A percentile compares a stretch with the other conserved stretches of the same genome.
Conservation (phyloP, 169 alveolate genomes). For the Cyclospora cayetanensis region DNA sequence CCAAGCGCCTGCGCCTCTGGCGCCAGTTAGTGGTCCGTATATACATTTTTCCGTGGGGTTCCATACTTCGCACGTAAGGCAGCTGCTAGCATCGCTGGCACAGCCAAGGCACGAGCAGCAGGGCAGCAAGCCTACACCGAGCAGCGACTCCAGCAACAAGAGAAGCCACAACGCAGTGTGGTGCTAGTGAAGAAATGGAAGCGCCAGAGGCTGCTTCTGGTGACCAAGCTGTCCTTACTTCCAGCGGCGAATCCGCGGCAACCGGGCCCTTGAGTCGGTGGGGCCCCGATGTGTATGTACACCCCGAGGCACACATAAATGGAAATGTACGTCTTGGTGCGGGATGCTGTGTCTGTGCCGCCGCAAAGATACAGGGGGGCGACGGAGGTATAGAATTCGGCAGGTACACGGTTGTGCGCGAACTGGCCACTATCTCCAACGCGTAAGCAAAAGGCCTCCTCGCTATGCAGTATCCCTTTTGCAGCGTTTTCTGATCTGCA, state of each 20-base stretch:
- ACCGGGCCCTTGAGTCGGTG: neutral
- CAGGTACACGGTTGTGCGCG: neutral
- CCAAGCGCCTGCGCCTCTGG: too few relatives aligned
- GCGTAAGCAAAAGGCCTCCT: too few relatives aligned
- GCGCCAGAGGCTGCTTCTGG: neutral
- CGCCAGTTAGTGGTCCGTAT: too few relatives aligned
- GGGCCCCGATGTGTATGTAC: constrained; percentile 13
- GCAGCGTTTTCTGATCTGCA: too few relatives aligned
- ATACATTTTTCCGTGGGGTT: too few relatives aligned
- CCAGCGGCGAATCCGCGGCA: neutral
- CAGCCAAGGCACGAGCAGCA: neutral
- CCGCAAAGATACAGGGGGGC: neutral
- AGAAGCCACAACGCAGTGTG: neutral
- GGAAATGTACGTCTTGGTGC: neutral
- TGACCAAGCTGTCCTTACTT: neutral
- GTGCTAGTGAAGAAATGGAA: neutral
- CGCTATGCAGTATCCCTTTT: too few relatives aligned
- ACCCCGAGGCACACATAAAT: neutral
- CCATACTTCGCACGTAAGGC: neutral
- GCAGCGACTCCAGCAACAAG: neutral
- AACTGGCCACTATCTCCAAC: neutral
- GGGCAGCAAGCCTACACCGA: neutral
- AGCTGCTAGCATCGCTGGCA: neutral
- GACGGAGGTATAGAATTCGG: neutral
- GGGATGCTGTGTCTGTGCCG: neutral